A percentile compares a stretch with the other conserved stretches of the same genome.
These are phyloP conservation scores for Solanum chiquidenum DNA, from an alignment of 257 asterid genomes.

Conservation along the genomic window DNA sequence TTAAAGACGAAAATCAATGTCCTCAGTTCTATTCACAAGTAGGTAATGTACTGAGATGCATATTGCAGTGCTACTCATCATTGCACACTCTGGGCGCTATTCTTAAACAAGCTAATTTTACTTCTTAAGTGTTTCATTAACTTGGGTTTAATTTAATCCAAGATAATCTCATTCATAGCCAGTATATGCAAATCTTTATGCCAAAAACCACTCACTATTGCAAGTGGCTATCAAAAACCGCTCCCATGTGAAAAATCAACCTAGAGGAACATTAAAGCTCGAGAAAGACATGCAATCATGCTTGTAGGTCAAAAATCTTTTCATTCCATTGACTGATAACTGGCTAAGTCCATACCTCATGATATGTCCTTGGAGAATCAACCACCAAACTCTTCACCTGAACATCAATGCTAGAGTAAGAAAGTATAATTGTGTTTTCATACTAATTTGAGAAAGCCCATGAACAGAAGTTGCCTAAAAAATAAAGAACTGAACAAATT, in stretches of 20 bases:
- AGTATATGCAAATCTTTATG: background rate
- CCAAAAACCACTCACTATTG: background rate
- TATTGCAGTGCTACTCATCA: background rate
- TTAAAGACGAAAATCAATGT: background rate
- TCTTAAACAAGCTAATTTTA: background rate
- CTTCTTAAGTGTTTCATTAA: background rate
- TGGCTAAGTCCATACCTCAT: conserved; percentile 55
- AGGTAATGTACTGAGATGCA: background rate
- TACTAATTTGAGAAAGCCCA: background rate
- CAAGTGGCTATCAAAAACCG: background rate
- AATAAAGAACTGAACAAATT: background rate
- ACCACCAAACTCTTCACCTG: conserved; percentile 89
- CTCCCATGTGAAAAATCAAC: background rate
- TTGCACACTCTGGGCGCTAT: background rate
- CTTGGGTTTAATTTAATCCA: background rate
- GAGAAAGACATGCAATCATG: background rate
- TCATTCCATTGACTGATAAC: background rate
- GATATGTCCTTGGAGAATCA: conserved; percentile 91
- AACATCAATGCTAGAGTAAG: conserved; percentile 13
- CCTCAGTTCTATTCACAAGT: background rate
- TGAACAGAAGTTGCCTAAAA: background rate
- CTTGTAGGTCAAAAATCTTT: background rate
- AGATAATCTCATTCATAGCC: background rate
- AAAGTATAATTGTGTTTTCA: conserved; percentile 3
- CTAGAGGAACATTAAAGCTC: background rate